phyloP scores from a whole-genome alignment of 2,329 filamentous ascomycete genomes.

The Penicillium nordicum region DNA sequence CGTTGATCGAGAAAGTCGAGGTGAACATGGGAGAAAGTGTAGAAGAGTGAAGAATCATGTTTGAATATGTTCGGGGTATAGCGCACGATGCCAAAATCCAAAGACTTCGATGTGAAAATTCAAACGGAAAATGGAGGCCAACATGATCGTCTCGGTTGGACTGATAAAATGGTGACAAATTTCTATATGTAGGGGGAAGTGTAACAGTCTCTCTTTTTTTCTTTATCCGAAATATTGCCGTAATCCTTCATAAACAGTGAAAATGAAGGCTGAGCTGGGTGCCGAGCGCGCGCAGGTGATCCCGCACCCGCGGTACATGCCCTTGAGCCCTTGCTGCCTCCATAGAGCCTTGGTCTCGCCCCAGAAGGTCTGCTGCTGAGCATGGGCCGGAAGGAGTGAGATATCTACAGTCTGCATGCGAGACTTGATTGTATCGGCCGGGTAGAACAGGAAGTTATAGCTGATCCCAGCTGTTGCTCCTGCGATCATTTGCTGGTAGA shows the following conservation, averaged over 20 bases:
- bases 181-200: conserved; percentile 11
- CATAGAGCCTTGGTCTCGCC: conserved; percentile 71
- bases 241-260: conserved; percentile 87
- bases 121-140: neutral
- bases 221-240: conserved; percentile 60
- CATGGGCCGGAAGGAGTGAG: conserved; percentile 37
- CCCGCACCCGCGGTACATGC: conserved; percentile 89
- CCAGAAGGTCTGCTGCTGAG: conserved; percentile 64
- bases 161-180: neutral
- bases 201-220: neutral
- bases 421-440: conserved; percentile 95
- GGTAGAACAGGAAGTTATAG: conserved; percentile 97
- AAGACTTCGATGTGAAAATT: neutral
- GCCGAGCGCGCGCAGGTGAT: conserved; percentile 85
- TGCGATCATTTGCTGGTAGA: conserved; percentile 84
- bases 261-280: conserved; percentile 97
- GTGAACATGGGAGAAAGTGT: neutral
- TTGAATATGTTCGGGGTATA: conserved; percentile 9
- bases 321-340: conserved; percentile 74
- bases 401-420: conserved; percentile 89
- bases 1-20: neutral
- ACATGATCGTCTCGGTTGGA: neutral
- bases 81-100: conserved; percentile 6
- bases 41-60: neutral
- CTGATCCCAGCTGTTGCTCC: conserved; percentile 85